phyloP scores from a whole-genome alignment of 306 rosid species.

The Gillenia trifoliata region DNA sequence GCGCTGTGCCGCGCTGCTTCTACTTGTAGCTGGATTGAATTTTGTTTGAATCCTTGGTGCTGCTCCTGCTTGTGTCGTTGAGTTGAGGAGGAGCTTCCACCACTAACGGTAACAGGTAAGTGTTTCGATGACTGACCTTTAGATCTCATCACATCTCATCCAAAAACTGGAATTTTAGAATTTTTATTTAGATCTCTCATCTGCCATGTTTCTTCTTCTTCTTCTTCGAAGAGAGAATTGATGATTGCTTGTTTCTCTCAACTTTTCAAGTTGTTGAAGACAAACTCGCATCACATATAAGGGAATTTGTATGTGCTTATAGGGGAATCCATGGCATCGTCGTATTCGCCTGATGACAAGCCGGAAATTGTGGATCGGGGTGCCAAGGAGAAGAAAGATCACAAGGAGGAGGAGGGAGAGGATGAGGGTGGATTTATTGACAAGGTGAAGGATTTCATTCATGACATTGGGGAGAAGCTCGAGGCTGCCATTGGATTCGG shows the following conservation, averaged over 20 bases:
- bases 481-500: constrained; percentile 86
- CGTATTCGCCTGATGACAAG: constrained; percentile 34
- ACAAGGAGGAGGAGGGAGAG: constrained; percentile 46
- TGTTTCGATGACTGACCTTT: not conserved
- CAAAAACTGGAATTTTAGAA: not conserved
- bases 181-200: not conserved
- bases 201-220: not conserved
- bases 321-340: constrained; percentile 44
- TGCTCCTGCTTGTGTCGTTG: not conserved
- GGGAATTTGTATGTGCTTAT: not conserved
- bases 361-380: constrained; percentile 59
- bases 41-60: not conserved
- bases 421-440: constrained; percentile 72
- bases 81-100: no score
- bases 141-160: not conserved
- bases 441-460: constrained; percentile 89
- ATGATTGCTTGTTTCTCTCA: not conserved
- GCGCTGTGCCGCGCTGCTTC: no score
- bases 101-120: not conserved
- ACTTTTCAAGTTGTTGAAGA: not conserved
- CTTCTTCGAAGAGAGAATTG: not conserved
- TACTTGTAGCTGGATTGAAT: not conserved
- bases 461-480: constrained; percentile 90
- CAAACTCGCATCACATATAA: no score
- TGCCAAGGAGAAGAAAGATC: constrained; percentile 43